Base-by-base conservation (phyloP, 2,329 filamentous ascomycete genomes). In the Conoideocrella luteorostrata region DNA sequence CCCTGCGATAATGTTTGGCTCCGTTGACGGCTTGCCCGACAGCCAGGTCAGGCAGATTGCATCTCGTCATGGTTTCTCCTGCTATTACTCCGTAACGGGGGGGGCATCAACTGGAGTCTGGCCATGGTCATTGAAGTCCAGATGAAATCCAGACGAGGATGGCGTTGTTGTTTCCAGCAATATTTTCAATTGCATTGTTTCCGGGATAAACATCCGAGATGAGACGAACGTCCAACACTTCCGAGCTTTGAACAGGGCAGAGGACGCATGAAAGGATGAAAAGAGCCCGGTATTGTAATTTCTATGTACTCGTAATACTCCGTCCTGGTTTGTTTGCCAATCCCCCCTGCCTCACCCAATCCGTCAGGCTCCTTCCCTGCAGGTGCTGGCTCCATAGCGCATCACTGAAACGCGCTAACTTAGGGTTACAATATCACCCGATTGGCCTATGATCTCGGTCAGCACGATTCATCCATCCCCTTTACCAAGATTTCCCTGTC, bases 341-440 rank as follows among this genome's bases (percentile, higher is more conserved):
- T 17, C 30, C 15, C 30, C 18, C 37, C n/a, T 9, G 15, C 9
- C 21, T 6, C 4, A 4, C 13, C 37, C 15, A 15, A 3, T 39
- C 23, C 30, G 4, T 4, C 11, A n/a, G 11, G 10, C 5, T 33
- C 34, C 34, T 22, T 37, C 34, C 34, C 18, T 18, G 7, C 20
- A n/a, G n/a, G n/a, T n/a, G n/a, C n/a, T n/a, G n/a, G n/a, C n/a
- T n/a, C n/a, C n/a, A n/a, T n/a, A 9, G 13, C 15, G 34, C 7
- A 18, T 17, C 18, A 2, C 29, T 36, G 43, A 45, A 45, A 45
- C 43, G 15, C 37, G 37, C 37, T 29, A 36, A 23, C 36, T 29
- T 20, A 41, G 43, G 23, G 32, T 13, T 4, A 6, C 28, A 26
- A 15, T 12, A n/a, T 18, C 15, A 39, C 37, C 37, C 37, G 37